These are phyloP conservation scores for Solanum habrochaites DNA, from an alignment of 257 asterid genomes.

Conservation along the genomic window DNA sequence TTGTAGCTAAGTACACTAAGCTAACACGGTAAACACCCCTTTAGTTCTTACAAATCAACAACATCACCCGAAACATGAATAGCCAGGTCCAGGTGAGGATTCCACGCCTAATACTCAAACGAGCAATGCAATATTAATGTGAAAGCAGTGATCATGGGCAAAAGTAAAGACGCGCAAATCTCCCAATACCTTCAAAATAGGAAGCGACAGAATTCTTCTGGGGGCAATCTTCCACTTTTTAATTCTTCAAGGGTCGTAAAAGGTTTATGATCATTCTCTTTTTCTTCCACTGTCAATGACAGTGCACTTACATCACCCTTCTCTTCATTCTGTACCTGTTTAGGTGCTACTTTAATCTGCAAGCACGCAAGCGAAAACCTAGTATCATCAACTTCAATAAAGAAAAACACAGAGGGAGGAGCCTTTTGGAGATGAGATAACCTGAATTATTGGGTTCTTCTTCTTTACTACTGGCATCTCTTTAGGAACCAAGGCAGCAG, in stretches of 20 bases:
- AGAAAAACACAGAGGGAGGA: not conserved
- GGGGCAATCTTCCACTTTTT: constrained; percentile 67
- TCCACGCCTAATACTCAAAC: not conserved
- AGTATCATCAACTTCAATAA: not conserved
- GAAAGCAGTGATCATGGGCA: not conserved
- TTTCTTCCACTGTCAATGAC: constrained; percentile 21
- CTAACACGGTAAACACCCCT: not conserved
- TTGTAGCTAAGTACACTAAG: not conserved
- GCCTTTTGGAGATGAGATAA: constrained; percentile 7
- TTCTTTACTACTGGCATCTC: constrained; percentile 72
- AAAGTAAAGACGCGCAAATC: not conserved
- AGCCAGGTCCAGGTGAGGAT: not conserved
- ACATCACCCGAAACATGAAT: not conserved
- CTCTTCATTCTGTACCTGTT: constrained; percentile 40
- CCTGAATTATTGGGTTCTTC: constrained; percentile 73
- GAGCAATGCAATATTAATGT: not conserved
- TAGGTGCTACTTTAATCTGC: constrained; percentile 81
- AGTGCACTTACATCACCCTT: constrained; percentile 18
- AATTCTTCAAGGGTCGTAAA: constrained; percentile 64
- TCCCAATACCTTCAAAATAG: constrained; percentile 72
- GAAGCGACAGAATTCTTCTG: constrained; percentile 88
- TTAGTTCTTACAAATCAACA: not conserved
- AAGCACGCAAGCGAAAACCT: not conserved
- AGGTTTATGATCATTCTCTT: constrained; percentile 27
- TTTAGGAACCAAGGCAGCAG: constrained; percentile 63